Evolutionary conservation across 2,329 filamentous ascomycete species (phyloP).

Genomic region (Thelonectria discophora): DNA sequence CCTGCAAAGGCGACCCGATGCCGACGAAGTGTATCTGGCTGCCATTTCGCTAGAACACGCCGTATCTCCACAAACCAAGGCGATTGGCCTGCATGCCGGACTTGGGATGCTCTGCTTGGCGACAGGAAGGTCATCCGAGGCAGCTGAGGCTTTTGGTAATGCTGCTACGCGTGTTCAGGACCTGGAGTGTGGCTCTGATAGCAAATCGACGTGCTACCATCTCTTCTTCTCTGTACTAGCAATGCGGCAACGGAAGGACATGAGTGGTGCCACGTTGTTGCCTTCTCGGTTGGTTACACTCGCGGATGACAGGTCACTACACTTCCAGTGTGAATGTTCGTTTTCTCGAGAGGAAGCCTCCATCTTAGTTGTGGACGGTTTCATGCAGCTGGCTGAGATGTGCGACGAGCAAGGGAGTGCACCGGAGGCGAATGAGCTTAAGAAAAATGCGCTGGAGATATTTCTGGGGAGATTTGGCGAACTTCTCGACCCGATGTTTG

Average conservation of each 20-base stretch:
- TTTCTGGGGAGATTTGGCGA: not conserved
- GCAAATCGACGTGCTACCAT: not conserved
- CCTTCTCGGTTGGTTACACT: not conserved
- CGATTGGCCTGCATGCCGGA: not conserved
- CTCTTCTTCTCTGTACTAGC: constrained; percentile 4
- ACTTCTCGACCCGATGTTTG: not conserved
- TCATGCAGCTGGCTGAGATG: constrained; percentile 8
- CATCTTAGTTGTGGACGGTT: not conserved
- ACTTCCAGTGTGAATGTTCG: not conserved
- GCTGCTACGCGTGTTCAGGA: not conserved
- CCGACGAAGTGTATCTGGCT: not conserved
- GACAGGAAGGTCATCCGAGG: not conserved
- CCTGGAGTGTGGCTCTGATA: not conserved
- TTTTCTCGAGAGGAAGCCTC: not conserved
- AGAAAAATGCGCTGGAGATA: not conserved
- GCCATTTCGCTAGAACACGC: not conserved
- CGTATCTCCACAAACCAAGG: not conserved
- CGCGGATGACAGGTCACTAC: not conserved
- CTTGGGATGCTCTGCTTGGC: constrained; percentile 2
- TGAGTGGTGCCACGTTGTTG: not conserved
- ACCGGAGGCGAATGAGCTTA: not conserved
- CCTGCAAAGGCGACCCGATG: not conserved
- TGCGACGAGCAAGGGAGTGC: not conserved
- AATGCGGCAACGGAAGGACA: not conserved
- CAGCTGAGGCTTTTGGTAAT: constrained; percentile 1